Conservation (phyloP, 1,284 basidiomycete species). For the Tilletia caries region DNA sequence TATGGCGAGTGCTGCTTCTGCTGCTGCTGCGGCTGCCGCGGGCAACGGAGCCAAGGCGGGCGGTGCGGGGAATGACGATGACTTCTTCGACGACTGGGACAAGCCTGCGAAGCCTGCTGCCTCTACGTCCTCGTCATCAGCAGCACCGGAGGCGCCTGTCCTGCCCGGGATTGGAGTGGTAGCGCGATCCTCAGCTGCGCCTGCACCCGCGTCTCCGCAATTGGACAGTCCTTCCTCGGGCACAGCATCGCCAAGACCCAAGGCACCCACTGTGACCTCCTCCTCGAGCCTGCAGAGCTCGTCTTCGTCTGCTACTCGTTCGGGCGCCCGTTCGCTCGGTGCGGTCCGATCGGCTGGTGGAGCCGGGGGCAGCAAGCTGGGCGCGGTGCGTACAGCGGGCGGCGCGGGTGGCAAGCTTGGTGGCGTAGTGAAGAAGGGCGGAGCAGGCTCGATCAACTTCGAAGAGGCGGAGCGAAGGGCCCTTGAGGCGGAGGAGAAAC, state of each 20-base stretch:
- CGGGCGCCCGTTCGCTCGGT: constrained; percentile 11
- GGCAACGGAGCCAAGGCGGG: constrained; percentile 47
- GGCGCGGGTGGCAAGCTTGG: constrained; percentile 38
- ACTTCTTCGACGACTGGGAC: constrained; percentile 59
- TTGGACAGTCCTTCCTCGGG: neutral
- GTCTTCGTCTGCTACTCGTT: constrained; percentile 23
- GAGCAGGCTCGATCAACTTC: constrained; percentile 41
- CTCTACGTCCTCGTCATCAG: constrained; percentile 14
- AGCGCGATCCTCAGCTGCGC: neutral
- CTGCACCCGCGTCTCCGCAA: neutral
- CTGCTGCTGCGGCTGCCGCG: constrained; percentile 58
- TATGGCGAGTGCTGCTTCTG: constrained; percentile 15
- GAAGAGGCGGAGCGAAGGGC: constrained; percentile 49
- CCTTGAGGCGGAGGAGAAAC: constrained; percentile 39
- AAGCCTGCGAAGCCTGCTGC: constrained; percentile 22
- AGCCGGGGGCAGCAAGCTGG: constrained; percentile 11
- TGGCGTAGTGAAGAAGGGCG: constrained; percentile 40
- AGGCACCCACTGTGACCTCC: constrained; percentile 6
- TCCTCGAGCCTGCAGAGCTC: constrained; percentile 31
- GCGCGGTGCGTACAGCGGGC: constrained; percentile 26
- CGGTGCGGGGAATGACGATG: constrained; percentile 63
- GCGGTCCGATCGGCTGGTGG: constrained; percentile 14
- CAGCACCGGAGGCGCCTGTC: constrained; percentile 16
- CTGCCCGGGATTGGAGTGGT: constrained; percentile 20
- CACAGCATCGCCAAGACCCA: constrained; percentile 18